Evolutionary conservation across 768 basidiomycete species (phyloP).

Genomic region (Mycena vulgaris): DNA sequence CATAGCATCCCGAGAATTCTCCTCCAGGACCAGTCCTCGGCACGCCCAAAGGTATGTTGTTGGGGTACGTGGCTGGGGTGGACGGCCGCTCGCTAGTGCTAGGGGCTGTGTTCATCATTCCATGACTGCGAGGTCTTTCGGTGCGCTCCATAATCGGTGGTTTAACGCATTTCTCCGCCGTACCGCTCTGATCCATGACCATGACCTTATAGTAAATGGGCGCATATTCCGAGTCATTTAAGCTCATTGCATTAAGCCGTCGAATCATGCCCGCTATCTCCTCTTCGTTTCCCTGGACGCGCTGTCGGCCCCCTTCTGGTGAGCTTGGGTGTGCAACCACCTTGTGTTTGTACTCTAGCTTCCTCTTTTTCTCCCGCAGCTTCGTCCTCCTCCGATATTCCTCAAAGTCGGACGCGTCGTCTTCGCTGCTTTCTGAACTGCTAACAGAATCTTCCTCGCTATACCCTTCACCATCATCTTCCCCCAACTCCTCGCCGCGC

Average conservation of each 20-base stretch:
- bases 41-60: background rate
- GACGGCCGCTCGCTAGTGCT: no score
- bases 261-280: background rate
- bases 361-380: background rate
- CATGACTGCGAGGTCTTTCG: background rate
- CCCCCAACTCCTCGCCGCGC: background rate
- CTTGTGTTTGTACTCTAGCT: background rate
- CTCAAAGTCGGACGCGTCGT: background rate
- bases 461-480: background rate
- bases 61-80: background rate
- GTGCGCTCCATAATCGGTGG: background rate
- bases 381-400: background rate
- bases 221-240: background rate
- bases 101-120: no score
- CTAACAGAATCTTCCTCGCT: background rate
- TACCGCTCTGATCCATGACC: background rate
- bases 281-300: background rate
- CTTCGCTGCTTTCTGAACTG: background rate
- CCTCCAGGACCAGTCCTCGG: background rate
- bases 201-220: background rate
- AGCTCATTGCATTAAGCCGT: background rate
- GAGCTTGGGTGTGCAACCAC: background rate
- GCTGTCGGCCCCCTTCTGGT: background rate
- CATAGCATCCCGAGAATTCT: background rate
- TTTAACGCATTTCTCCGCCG: background rate